Conservation (phyloP, 2,329 filamentous ascomycete species). For the Shiraia sp. region DNA sequence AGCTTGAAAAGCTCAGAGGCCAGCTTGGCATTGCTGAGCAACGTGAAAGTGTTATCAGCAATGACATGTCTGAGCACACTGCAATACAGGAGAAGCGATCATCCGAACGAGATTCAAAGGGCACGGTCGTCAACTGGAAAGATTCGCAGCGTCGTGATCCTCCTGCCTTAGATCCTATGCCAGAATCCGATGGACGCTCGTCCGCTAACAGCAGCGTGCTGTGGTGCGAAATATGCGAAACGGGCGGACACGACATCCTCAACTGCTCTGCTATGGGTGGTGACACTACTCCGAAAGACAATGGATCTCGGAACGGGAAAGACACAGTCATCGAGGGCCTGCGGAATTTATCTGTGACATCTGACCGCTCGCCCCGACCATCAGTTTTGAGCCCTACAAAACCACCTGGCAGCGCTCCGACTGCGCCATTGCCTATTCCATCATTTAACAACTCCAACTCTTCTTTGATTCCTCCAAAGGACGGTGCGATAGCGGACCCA, state of each 20-base stretch:
- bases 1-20: constrained; percentile 65
- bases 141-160: constrained; percentile 34
- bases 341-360: constrained; percentile 39
- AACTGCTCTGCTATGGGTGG: constrained; percentile 85
- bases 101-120: constrained; percentile 68
- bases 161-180: constrained; percentile 65
- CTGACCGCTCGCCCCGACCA: constrained; percentile 28
- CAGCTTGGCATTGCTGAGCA: constrained; percentile 47
- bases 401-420: constrained; percentile 40
- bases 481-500: constrained; percentile 58
- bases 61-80: constrained; percentile 55
- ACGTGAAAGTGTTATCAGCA: constrained; percentile 59
- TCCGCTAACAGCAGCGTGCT: constrained; percentile 70
- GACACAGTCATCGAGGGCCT: constrained; percentile 39
- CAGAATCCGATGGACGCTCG: constrained; percentile 63
- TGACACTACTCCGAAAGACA: constrained; percentile 50
- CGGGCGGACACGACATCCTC: constrained; percentile 87
- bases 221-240: constrained; percentile 97
- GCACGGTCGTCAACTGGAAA: constrained; percentile 64
- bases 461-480: constrained; percentile 40
- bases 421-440: constrained; percentile 41
- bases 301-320: constrained; percentile 27
- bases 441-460: constrained; percentile 31
- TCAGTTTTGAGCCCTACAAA: constrained; percentile 37
- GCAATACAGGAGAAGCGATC: constrained; percentile 55